Conservation (phyloP, 2,329 filamentous ascomycete genomes). For the Colletotrichum filicis region DNA sequence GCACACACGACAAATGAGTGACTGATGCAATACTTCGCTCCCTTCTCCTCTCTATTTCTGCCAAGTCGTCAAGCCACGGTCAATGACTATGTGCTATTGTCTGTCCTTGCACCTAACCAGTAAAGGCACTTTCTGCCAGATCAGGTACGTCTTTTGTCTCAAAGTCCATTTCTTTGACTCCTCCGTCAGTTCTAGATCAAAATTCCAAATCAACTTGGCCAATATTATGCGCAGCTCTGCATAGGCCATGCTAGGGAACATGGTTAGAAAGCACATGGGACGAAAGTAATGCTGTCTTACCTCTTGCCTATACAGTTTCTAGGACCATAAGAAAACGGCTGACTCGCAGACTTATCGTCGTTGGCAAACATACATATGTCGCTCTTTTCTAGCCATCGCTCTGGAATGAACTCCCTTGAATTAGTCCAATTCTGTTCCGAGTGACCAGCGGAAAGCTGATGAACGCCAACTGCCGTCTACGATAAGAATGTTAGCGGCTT, state of each 20-base stretch:
- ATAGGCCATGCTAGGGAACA: slow-evolving; percentile 49
- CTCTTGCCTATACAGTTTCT: slow-evolving; percentile 62
- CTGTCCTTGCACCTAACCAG: not conserved
- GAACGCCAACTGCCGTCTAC: slow-evolving; percentile 22
- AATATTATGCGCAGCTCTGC: slow-evolving; percentile 60
- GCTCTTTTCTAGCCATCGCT: slow-evolving; percentile 47
- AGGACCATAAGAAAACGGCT: slow-evolving; percentile 60
- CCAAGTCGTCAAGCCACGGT: too few species aligned
- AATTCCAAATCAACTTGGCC: slow-evolving; percentile 55
- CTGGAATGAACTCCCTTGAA: slow-evolving; percentile 49
- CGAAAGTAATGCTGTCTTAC: slow-evolving; percentile 39
- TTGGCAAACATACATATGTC: not conserved
- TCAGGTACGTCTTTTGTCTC: slow-evolving; percentile 48
- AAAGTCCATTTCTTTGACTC: slow-evolving; percentile 48
- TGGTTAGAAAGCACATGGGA: not conserved
- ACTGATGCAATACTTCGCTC: not conserved
- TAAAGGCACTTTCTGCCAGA: slow-evolving; percentile 48
- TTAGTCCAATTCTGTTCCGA: slow-evolving; percentile 41
- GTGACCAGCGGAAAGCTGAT: slow-evolving; percentile 20
- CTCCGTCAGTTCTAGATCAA: slow-evolving; percentile 52
- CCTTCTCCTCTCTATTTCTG: not conserved
- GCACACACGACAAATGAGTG: too few species aligned
- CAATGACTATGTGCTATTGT: not conserved
- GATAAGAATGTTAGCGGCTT: too few species aligned
- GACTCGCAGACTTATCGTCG: slow-evolving; percentile 47